Percentiles rank a stretch among this genome's conserved stretches.
These are phyloP conservation scores for Arachis monticola DNA, from an alignment of 331 rosid genomes.

Conservation along the genomic window DNA sequence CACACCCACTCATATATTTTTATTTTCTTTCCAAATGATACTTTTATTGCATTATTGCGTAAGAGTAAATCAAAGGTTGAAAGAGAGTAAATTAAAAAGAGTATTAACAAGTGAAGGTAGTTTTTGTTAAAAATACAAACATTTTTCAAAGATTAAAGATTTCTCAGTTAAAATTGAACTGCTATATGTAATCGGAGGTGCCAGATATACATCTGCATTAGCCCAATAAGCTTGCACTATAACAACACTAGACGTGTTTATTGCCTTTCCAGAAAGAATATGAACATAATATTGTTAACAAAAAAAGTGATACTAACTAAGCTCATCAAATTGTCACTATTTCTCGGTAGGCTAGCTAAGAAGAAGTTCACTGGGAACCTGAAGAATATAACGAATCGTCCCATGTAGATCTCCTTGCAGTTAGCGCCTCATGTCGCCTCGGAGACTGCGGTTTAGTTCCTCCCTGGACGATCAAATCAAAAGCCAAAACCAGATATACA, in stretches of 20 bases:
- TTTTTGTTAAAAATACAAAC: no score
- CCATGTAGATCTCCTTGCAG: conserved; percentile 47
- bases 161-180: no score
- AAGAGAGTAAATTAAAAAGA: no score
- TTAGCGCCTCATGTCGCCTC: neutral
- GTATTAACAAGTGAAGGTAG: no score
- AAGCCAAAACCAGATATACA: neutral
- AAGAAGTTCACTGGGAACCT: conserved; percentile 40
- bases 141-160: no score
- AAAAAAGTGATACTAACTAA: neutral
- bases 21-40: neutral
- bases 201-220: neutral
- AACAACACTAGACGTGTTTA: neutral
- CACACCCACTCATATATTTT: no score
- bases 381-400: conserved; percentile 47
- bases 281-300: neutral
- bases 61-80: no score
- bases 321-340: conserved; percentile 27
- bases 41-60: no score
- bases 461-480: conserved; percentile 41
- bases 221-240: conserved; percentile 23
- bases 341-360: conserved; percentile 38
- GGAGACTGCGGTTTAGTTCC: conserved; percentile 45
- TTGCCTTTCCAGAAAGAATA: conserved; percentile 9
- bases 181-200: no score